Evolutionary conservation across 2,329 filamentous ascomycete species (phyloP), one percentile per base, ranked within the genome.

Genomic region (Alternaria conjuncta): DNA sequence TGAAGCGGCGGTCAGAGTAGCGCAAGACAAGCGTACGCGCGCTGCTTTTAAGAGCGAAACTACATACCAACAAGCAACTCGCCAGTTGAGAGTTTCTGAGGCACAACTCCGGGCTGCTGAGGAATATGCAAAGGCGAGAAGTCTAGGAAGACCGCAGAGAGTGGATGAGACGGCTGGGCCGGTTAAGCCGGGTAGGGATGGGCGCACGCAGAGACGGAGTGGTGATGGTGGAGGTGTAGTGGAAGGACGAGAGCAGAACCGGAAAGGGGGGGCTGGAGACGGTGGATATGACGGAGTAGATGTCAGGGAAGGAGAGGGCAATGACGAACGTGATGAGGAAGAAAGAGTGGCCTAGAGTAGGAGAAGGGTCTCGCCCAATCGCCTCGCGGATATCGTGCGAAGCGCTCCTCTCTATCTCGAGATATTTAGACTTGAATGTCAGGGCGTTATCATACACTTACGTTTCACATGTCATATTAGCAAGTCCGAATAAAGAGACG

Each of bases 331-430:
- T 20, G 18, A 20, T 2, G 41, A 12, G 18, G 0, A 43, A 0
- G 41, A 9, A 20, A 3, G 8, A 0, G n/a, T 1, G 0, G 8
- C 12, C 28, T 32, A 32, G 28, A 32, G 28, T 13, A 32, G 28
- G 0, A 13, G 12, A 3, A 13, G 11, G 0, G 5, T 30, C 2
- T 30, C 3, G 3, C 11, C 28, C 4, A 2, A 12, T 5, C 11
- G 5, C 2, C 5, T 30, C 28, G 28, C 28, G 28, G 28, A 12
- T 5, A 5, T 30, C 28, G 11, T 30, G 2, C 1, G 28, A 0
- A 30, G 28, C 28, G 28, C 13, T 15, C 0, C 30, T 15, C 3
- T 13, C 6, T 15, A 2, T 15, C 30, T 32, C 6, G 20, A n/a
- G 18, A 44, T 18, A 3, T 20, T 2, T 50, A 15, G 10, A 30